phyloP scores from a whole-genome alignment of 2,329 filamentous ascomycete genomes.

The Fusarium newnesense region DNA sequence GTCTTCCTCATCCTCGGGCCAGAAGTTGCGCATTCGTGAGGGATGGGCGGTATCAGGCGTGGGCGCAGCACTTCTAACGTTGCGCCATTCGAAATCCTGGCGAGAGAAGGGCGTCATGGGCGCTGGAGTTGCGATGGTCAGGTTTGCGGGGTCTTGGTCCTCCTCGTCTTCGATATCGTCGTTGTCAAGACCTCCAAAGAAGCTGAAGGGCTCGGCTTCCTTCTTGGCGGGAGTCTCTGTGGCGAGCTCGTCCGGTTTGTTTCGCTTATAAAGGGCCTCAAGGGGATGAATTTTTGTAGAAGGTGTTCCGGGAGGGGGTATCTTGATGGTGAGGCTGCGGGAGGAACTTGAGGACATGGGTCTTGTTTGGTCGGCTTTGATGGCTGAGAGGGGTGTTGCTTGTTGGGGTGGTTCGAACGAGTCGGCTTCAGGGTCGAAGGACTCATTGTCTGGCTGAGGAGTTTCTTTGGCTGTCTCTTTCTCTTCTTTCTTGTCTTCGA shows the following conservation, averaged over 20 bases:
- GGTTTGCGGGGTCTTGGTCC: slow-evolving; percentile 57
- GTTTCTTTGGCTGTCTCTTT: background rate
- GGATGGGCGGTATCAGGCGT: slow-evolving; percentile 93
- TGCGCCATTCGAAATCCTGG: slow-evolving; percentile 79
- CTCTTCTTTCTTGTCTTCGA: slow-evolving; percentile 8
- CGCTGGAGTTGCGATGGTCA: slow-evolving; percentile 50
- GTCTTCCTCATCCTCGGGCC: slow-evolving; percentile 55
- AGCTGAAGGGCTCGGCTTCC: slow-evolving; percentile 75
- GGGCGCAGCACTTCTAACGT: slow-evolving; percentile 86
- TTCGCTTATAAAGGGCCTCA: slow-evolving; percentile 89
- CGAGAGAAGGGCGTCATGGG: slow-evolving; percentile 88
- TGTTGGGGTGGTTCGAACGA: slow-evolving; percentile 19
- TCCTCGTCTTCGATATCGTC: slow-evolving; percentile 60
- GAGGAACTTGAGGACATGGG: slow-evolving; percentile 63
- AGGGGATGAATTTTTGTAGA: slow-evolving; percentile 78
- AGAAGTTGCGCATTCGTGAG: slow-evolving; percentile 69
- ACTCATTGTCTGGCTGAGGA: slow-evolving; percentile 28
- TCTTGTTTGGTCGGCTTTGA: slow-evolving; percentile 49
- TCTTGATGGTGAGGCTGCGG: slow-evolving; percentile 65
- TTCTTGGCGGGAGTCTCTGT: slow-evolving; percentile 49
- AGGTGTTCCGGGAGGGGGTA: slow-evolving; percentile 59
- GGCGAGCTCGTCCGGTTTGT: slow-evolving; percentile 57
- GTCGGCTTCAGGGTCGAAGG: slow-evolving; percentile 16
- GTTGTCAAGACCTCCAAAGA: slow-evolving; percentile 70
- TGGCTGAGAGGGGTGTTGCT: slow-evolving; percentile 37